Percentiles rank a stretch among this genome's conserved stretches.
These are phyloP conservation scores for Stagonosporopsis cucurbitacearum DNA, from an alignment of 2,329 filamentous ascomycete species.

Conservation along the genomic window DNA sequence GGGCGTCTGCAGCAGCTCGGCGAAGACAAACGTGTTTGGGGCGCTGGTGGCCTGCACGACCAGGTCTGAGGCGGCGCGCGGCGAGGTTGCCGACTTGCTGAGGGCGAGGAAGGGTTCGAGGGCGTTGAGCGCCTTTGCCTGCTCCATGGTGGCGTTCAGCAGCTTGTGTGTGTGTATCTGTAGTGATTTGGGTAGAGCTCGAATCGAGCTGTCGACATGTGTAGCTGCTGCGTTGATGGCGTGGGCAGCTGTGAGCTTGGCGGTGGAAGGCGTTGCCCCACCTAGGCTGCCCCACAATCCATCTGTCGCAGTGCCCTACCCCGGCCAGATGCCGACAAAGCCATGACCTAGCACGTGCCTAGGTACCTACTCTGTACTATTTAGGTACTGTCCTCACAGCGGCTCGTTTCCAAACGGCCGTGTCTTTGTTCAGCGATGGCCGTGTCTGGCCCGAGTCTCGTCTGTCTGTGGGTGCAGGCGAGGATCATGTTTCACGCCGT, in stretches of 20 bases:
- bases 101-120: slow-evolving; percentile 87
- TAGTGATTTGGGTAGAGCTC: background rate
- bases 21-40: slow-evolving; percentile 89
- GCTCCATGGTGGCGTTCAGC: slow-evolving; percentile 67
- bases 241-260: slow-evolving; percentile 29
- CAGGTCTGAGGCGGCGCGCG: slow-evolving; percentile 83
- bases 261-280: slow-evolving; percentile 1
- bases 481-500: slow-evolving; percentile 9
- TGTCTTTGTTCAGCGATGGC: slow-evolving; percentile 2
- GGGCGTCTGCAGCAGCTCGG: slow-evolving; percentile 83
- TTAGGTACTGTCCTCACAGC: no score
- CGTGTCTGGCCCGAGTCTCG: background rate
- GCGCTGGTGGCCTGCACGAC: slow-evolving; percentile 88
- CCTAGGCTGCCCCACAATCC: slow-evolving; percentile 2
- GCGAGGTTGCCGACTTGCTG: slow-evolving; percentile 82
- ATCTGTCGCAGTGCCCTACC: background rate
- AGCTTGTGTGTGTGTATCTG: background rate
- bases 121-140: slow-evolving; percentile 66
- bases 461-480: slow-evolving; percentile 1
- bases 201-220: background rate
- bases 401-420: no score
- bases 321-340: background rate
- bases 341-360: no score
- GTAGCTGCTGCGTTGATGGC: slow-evolving; percentile 9
- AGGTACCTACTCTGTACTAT: no score